Evolutionary conservation across 83 land plant species (phyloP).

Genomic region (Isoetes engelmannii): DNA sequence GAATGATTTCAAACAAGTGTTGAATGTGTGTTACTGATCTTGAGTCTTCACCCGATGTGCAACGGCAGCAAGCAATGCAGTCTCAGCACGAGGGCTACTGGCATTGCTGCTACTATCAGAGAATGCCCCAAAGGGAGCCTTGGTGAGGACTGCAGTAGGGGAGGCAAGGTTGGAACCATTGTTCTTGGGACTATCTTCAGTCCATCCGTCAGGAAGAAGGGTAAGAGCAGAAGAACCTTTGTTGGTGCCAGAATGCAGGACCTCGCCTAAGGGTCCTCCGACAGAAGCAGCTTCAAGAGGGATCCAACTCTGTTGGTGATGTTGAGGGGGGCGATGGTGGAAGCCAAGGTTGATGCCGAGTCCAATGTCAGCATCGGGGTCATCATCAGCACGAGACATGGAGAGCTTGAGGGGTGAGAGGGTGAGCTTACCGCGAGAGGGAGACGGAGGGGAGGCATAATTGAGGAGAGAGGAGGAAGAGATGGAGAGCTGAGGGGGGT

Average conservation of each 20-base stretch:
- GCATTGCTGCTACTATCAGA: constrained; percentile 2
- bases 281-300: constrained; percentile 26
- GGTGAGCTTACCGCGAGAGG: constrained; percentile 24
- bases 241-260: constrained; percentile 26
- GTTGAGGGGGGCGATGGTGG: not conserved
- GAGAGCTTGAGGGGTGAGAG: constrained; percentile 35
- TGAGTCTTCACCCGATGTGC: too few species aligned
- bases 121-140: not conserved
- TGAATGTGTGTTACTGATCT: too few species aligned
- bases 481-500: constrained; percentile 30
- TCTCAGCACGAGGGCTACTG: constrained; percentile 8
- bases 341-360: constrained; percentile 23
- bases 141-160: constrained; percentile 17
- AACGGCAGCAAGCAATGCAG: too few species aligned
- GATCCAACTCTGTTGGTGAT: constrained; percentile 19
- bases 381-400: constrained; percentile 29
- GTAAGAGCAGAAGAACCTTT: constrained; percentile 20
- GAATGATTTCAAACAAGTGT: too few species aligned
- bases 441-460: constrained; percentile 18
- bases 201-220: constrained; percentile 22
- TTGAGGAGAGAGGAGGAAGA: constrained; percentile 20
- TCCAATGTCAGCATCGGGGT: constrained; percentile 18
- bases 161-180: constrained; percentile 12
- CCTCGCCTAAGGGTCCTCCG: constrained; percentile 32
- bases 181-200: not conserved